Base-by-base conservation (phyloP, 1,284 basidiomycete genomes). In the Xerocomus amazonicus region DNA sequence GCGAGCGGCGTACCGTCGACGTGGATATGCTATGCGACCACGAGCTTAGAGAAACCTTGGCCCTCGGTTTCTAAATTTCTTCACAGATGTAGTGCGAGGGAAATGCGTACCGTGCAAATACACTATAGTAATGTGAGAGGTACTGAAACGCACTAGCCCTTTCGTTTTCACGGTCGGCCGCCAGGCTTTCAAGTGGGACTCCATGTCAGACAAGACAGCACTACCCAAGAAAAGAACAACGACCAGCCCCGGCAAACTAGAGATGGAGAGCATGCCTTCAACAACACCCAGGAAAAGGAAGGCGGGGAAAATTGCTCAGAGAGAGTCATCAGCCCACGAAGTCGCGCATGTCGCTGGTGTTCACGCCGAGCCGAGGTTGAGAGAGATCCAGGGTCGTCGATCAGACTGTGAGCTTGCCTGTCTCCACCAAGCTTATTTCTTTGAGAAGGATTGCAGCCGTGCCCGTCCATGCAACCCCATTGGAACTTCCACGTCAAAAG, bases 141-240 rank as follows among this genome's bases (percentile, higher is more conserved):
- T 3, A 23, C 19, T 23, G 19, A 23, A 23, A 23, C 19, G 28
- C 10, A 70, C 56, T 64, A 53, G 57, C 53, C 52, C 53, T 46
- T 32, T 40, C 42, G 46, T 47, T 35, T 47, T 51, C 56, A 55
- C 49, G 37, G 51, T 56, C 54, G 45, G 46, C 46, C 44, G 46
- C 19, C 19, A 23, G 19, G 19, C 19, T 23, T 23, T 33, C 50
- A 50, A 62, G 45, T 27, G 40, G 49, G 45, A 33, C 47, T 26
- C 38, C 59, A 69, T 69, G 66, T 65, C 57, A 49, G 56, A 67
- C 17, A 67, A 67, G 50, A 54, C 19, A 49, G 54, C 55, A 37
- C 40, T 31, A 44, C 40, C 54, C 54, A 57, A 55, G 57, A 56
- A 59, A 60, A 67, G 55, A 45, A 43, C 54, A 49, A 47, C 53